Conservation (phyloP, 805 yeast species). For the Kodamaea fukazawae region DNA sequence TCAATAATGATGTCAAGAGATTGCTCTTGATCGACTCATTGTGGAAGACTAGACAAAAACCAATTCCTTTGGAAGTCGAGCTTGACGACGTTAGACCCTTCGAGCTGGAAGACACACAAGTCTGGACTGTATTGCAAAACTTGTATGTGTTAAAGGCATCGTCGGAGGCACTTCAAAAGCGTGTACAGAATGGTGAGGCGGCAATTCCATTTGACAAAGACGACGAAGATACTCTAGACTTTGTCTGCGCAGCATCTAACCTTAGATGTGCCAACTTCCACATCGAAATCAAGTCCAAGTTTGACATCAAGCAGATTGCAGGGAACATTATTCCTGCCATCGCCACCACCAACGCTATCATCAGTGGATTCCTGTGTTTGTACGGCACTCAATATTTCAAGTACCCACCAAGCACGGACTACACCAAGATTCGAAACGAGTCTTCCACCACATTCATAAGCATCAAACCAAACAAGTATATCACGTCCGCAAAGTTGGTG, state of each 20-base stretch:
- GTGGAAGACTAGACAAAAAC: constrained; percentile 73
- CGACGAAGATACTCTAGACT: constrained; percentile 85
- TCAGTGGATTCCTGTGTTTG: constrained; percentile 83
- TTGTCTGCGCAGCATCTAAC: constrained; percentile 84
- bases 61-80: constrained; percentile 45
- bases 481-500: constrained; percentile 60
- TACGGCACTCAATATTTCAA: constrained; percentile 58
- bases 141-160: constrained; percentile 55
- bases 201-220: constrained; percentile 82
- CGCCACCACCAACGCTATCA: constrained; percentile 95
- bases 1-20: constrained; percentile 73
- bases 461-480: constrained; percentile 55
- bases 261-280: constrained; percentile 68
- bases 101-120: constrained; percentile 37
- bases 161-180: constrained; percentile 45
- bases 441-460: constrained; percentile 38
- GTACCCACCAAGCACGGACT: constrained; percentile 21
- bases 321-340: constrained; percentile 98
- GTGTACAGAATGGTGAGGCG: constrained; percentile 40
- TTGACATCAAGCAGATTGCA: constrained; percentile 90
- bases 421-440: constrained; percentile 19
- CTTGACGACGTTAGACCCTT: neutral
- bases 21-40: constrained; percentile 66
- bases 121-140: constrained; percentile 66
- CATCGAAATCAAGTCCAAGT: constrained; percentile 70